Evolutionary conservation across 257 asterid species (phyloP), one percentile per base, ranked within the genome.

Genomic region (Cordia subcordata): DNA sequence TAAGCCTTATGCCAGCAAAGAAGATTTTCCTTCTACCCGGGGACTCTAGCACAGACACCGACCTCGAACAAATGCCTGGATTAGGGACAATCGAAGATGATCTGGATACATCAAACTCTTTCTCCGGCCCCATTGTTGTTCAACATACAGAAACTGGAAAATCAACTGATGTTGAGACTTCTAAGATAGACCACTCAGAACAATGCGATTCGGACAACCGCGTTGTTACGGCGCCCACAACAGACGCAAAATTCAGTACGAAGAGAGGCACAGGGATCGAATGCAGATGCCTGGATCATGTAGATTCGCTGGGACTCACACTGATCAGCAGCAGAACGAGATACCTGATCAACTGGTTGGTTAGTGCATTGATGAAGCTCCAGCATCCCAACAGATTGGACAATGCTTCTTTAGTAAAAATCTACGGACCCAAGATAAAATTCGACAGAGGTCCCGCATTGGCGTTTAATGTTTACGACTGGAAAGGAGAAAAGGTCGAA

Each of bases 401-500:
- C 27, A 62, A 66, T 13, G 79, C 76, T 53, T 82, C 94, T 16
- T 70, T 88, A 57, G 97, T 88, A 40, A 79, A 65, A 67, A 88
- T 92, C 21, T 84, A 92, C 67, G 99, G 99, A 19, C 96, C 99
- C 4, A 84, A 76, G 81, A 84, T 89, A 45, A 92, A 77, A 58
- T 92, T 86, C 8, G 85, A 88, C 32, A 77, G 99, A 38, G 97
- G 96, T 40, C 85, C 96, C 0, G 97, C 99, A 23, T 53, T 92
- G 78, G 92, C 96, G 0, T 92, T 92, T 71, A 86, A 84, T 71
- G 60, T 88, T 56, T 69, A 71, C 13, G 99, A 92, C 64, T 92
- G 96, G 99, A 86, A 88, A 75, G 89, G 86, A 13, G 96, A 92
- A 49, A 86, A 71, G 69, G 83, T 92, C 0, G 99, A 92, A 8